Conservation (phyloP, 495 filamentous ascomycete species). For the Lindgomyces ingoldianus region DNA sequence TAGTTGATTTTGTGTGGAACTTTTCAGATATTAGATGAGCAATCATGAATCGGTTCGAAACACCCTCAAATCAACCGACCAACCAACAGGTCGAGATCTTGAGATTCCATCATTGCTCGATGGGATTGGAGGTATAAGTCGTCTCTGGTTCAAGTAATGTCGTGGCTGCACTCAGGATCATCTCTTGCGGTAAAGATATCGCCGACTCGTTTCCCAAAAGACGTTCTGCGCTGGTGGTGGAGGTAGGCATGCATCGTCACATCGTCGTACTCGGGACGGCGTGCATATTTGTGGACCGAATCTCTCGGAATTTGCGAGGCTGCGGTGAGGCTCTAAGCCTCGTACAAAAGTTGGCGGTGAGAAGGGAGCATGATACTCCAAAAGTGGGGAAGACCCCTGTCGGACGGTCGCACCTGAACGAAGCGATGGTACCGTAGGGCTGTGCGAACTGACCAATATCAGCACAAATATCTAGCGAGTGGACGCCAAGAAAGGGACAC, state of each 20-base stretch:
- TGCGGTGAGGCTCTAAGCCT: conserved; percentile 22
- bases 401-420: conserved; percentile 2
- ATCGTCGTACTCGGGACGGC: background rate
- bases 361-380: background rate
- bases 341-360: conserved; percentile 28
- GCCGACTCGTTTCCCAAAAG: background rate
- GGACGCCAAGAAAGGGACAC: background rate
- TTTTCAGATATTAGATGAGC: background rate
- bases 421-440: conserved; percentile 34
- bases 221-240: background rate
- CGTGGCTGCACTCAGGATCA: background rate
- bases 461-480: background rate
- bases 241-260: conserved; percentile 14
- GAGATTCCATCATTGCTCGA: no score
- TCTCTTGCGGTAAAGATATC: background rate
- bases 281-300: conserved; percentile 20
- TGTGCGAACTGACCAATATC: conserved; percentile 2
- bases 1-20: background rate
- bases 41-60: background rate
- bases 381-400: background rate
- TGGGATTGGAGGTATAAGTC: background rate
- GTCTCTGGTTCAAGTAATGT: background rate
- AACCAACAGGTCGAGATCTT: background rate
- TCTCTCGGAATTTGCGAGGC: conserved; percentile 12
- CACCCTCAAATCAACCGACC: background rate